phyloP scores from a whole-genome alignment of 208 protist species.

The Strigomonas culicis region DNA sequence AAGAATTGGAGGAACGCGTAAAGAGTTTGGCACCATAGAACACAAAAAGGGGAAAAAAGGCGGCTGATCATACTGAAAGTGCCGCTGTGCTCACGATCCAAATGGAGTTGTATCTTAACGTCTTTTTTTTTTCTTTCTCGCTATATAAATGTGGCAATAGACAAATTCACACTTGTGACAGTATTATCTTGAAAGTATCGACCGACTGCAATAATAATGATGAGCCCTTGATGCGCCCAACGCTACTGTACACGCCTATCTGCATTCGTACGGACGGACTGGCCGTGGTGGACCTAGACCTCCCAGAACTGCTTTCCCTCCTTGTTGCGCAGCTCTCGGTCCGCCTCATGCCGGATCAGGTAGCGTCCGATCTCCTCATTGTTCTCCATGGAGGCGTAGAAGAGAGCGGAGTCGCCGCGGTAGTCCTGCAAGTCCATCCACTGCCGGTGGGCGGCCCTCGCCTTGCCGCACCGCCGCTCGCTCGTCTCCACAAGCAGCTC shows the following conservation, averaged over 20 bases:
- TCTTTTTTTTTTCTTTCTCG: too few species aligned
- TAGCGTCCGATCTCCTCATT: conserved; percentile 87
- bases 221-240: not conserved
- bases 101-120: not conserved
- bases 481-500: conserved; percentile 70
- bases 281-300: conserved; percentile 30
- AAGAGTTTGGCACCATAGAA: not conserved
- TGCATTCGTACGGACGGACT: too few species aligned
- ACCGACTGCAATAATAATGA: not conserved
- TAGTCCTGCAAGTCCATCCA: conserved; percentile 84
- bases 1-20: not conserved
- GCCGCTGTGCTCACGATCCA: not conserved
- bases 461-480: conserved; percentile 29
- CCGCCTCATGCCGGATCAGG: conserved; percentile 75
- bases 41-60: not conserved
- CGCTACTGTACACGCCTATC: too few species aligned
- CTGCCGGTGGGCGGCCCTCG: conserved; percentile 37
- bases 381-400: conserved; percentile 91
- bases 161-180: not conserved
- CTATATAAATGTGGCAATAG: too few species aligned
- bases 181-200: not conserved
- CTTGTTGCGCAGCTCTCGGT: conserved; percentile 81
- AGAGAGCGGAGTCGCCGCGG: conserved; percentile 81
- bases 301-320: conserved; percentile 90
- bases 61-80: too few species aligned